Evolutionary conservation across 176 grass and related monocot species (phyloP), one percentile per base, ranked within the genome.

Genomic region (Oryza glaberrima): DNA sequence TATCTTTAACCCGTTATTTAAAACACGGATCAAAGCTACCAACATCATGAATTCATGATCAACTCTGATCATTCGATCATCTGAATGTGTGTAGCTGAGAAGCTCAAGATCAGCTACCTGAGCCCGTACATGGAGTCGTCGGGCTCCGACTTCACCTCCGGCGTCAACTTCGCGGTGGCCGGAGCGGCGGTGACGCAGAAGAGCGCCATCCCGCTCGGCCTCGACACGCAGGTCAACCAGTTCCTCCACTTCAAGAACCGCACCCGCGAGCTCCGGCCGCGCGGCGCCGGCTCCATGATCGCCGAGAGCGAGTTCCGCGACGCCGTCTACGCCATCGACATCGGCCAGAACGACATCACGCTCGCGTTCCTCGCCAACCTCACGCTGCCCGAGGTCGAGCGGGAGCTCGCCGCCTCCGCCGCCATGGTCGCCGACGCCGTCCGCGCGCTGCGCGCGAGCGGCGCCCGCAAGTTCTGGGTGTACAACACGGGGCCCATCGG

Each of bases 101-200:
- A 10, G 26, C 71, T 87, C 10, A 65, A 79, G 85, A 81, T 87
- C 23, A 75, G 72, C 36, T 75, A 80, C 58, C 49, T 87, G 70
- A 87, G 85, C 56, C 77, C 77, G 6, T 87, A 87, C 70, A 65
- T 81, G 13, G 77, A 75, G 77, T 87, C 85, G 17, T 87, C 85
- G 48, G 85, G 85, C 30, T n/a, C 77, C 7, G 58, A 87, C 34
- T 81, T 87, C 63, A 75, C 70, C 9, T 43, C 73, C 7, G 44
- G 85, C 11, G 77, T 68, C 22, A 77, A 85, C 65, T 85, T 85
- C 66, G 83, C 74, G n/a, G 83, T 85, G 47, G 73, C 72, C 49
- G 83, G 83, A 3, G 73, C 72, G 46, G 47, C 72, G 26, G 78
- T 44, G 26, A 75, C 48, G 44, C 40, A 87, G 38, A 17, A 58